Evolutionary conservation across 306 rosid species (phyloP), one percentile per base, ranked within the genome.

Genomic region (Canavalia ensiformis): DNA sequence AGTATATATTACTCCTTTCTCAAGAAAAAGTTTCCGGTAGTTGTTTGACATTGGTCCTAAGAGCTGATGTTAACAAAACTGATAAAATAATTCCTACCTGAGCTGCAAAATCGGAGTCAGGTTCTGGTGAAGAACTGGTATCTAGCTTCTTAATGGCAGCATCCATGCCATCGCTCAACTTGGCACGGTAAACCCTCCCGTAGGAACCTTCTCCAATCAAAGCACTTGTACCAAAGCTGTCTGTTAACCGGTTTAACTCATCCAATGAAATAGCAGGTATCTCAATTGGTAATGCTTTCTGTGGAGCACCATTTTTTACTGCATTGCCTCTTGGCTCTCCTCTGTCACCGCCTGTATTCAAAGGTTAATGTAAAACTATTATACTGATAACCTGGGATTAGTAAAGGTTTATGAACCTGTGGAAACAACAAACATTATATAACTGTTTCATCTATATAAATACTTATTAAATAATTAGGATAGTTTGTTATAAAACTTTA

Each of bases 161-260:
- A 69, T 82, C 83, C 74, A 51, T 67, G 52, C 92, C 96, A 58
- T 50, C 41, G 30, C 83, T 86, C 58, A 94, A 50, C 41, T 88
- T 90, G 18, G 94, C 94, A 30, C 28, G 73, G 84, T 72, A 94
- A 76, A 92, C 98, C 57, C 90, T 81, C 31, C 98, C 98, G 57
- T 94, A 94, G 35, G 98, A 94, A 74, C 98, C 98, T 89, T 94
- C 98, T 30, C 97, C 98, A 41, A 94, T 94, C 72, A 92, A 89
- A 50, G 94, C 87, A 67, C 87, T 84, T 29, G 86, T 46, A 8
- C 98, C 97, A 18, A 94, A 94, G 82, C 90, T 90, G 29, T 83
- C 56, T 12, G 98, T 94, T 47, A 83, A 65, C 62, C 87, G 86
- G 68, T 88, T 86, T 79, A 94, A 84, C 79, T 90, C 96, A 55